phyloP scores from a whole-genome alignment of 164 flowering plant species.

The Umbellularia californica region DNA sequence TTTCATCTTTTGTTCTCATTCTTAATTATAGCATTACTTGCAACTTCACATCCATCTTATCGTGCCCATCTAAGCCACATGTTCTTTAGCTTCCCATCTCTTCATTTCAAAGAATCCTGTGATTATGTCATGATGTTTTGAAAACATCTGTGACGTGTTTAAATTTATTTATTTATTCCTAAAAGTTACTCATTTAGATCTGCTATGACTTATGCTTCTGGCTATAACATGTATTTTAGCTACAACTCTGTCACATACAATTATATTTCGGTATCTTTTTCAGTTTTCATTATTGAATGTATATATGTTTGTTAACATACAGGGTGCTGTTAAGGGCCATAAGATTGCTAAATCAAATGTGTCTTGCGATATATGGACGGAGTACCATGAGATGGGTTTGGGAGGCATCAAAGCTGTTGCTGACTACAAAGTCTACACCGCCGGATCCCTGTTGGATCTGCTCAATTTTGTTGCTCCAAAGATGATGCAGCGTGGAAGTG shows the following conservation, averaged over 20 bases:
- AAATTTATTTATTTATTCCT: too few relatives aligned
- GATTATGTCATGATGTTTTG: too few relatives aligned
- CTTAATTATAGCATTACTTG: too few relatives aligned
- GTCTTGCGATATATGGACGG: conserved; percentile 77
- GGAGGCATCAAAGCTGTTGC: conserved; percentile 63
- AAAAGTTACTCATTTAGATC: neutral
- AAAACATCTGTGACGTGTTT: too few relatives aligned
- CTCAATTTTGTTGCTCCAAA: conserved; percentile 79
- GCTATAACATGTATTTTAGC: neutral
- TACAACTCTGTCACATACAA: neutral
- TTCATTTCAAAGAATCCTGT: too few relatives aligned
- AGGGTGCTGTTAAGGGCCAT: conserved; percentile 68
- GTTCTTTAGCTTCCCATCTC: too few relatives aligned
- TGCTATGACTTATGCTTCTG: neutral
- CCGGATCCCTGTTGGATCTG: conserved; percentile 57
- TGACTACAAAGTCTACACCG: conserved; percentile 75
- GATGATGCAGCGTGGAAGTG: conserved; percentile 79
- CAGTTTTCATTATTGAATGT: neutral
- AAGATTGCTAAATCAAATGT: conserved; percentile 35
- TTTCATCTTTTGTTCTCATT: too few relatives aligned
- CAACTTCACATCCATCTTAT: too few relatives aligned
- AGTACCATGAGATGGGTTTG: conserved; percentile 79
- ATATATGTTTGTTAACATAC: conserved; percentile 10
- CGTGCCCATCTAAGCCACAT: too few relatives aligned
- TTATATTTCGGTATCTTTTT: neutral